Conservation (phyloP, 176 grass and related monocot genomes). For the Cenchrus fungigraminus region DNA sequence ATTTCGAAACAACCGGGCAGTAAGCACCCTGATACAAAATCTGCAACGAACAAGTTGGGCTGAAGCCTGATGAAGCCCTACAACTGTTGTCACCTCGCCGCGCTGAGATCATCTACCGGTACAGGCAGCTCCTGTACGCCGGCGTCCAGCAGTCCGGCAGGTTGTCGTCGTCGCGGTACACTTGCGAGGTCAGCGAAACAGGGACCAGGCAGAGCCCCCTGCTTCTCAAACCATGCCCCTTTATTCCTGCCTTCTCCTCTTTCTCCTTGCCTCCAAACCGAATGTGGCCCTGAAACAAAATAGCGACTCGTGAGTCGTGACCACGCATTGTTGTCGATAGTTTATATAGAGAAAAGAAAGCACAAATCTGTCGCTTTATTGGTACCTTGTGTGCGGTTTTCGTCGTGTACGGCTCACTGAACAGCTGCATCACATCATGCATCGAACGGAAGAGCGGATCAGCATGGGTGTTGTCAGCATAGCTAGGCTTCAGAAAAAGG, state of each 20-base stretch:
- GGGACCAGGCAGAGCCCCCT: slow-evolving; percentile 75
- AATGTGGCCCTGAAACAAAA: slow-evolving; percentile 39
- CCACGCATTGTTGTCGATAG: background rate
- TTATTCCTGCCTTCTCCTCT: slow-evolving; percentile 31
- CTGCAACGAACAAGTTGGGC: no score
- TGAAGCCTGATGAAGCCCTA: no score
- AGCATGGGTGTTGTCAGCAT: slow-evolving; percentile 19
- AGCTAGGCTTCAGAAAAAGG: slow-evolving; percentile 27
- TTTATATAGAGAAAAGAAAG: background rate
- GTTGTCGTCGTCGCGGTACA: slow-evolving; percentile 42
- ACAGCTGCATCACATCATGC: slow-evolving; percentile 56
- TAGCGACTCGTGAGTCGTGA: background rate
- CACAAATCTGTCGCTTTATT: background rate
- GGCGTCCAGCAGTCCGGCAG: slow-evolving; percentile 63
- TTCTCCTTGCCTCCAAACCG: slow-evolving; percentile 45
- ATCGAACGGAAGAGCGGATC: background rate
- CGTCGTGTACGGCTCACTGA: slow-evolving; percentile 70
- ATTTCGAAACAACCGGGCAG: no score
- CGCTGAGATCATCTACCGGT: slow-evolving; percentile 38
- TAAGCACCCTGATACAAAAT: no score
- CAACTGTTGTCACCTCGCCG: no score
- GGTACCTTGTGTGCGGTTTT: slow-evolving; percentile 57
- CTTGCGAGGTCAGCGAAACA: slow-evolving; percentile 59
- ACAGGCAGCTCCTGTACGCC: slow-evolving; percentile 50
- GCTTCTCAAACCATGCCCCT: slow-evolving; percentile 54